A percentile compares a stretch with the other conserved stretches of the same genome.
These are phyloP conservation scores for Boletus vinaceobasis DNA, from an alignment of 768 basidiomycete genomes.

Conservation along the genomic window DNA sequence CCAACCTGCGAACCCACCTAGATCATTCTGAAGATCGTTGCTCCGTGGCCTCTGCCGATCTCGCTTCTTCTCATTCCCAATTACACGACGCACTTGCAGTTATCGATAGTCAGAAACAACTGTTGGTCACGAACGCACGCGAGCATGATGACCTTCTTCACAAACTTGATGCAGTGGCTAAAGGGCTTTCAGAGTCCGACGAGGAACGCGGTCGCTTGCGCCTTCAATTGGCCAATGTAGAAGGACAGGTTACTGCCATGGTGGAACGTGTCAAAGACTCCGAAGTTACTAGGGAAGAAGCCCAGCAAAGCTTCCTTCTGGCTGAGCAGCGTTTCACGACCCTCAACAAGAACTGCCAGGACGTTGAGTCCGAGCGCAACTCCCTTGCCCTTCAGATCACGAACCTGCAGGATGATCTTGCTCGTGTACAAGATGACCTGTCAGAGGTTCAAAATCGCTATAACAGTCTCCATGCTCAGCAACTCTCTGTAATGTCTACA, in stretches of 20 bases:
- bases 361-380: slow-evolving; percentile 62
- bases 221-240: slow-evolving; percentile 36
- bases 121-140: slow-evolving; percentile 12
- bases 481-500: slow-evolving; percentile 60
- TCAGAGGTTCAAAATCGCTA: slow-evolving; percentile 58
- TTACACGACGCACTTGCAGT: slow-evolving; percentile 14
- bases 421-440: slow-evolving; percentile 50
- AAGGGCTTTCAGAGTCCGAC: slow-evolving; percentile 36
- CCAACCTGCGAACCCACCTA: slow-evolving; percentile 33
- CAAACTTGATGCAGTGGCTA: slow-evolving; percentile 32
- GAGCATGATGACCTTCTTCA: slow-evolving; percentile 26
- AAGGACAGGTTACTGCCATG: slow-evolving; percentile 31
- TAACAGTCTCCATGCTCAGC: slow-evolving; percentile 58
- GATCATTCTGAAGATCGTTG: slow-evolving; percentile 19
- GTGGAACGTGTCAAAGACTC: slow-evolving; percentile 31
- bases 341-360: slow-evolving; percentile 47
- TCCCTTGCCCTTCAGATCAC: slow-evolving; percentile 61
- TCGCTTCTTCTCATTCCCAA: slow-evolving; percentile 16
- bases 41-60: slow-evolving; percentile 8
- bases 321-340: slow-evolving; percentile 41
- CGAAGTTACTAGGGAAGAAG: slow-evolving; percentile 36
- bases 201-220: slow-evolving; percentile 16
- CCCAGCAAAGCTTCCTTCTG: slow-evolving; percentile 27
- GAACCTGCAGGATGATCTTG: slow-evolving; percentile 61
- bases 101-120: slow-evolving; percentile 19